These are phyloP conservation scores for Sporothrix curviconia DNA, from an alignment of 2,329 filamentous ascomycete genomes.

Conservation along the genomic window DNA sequence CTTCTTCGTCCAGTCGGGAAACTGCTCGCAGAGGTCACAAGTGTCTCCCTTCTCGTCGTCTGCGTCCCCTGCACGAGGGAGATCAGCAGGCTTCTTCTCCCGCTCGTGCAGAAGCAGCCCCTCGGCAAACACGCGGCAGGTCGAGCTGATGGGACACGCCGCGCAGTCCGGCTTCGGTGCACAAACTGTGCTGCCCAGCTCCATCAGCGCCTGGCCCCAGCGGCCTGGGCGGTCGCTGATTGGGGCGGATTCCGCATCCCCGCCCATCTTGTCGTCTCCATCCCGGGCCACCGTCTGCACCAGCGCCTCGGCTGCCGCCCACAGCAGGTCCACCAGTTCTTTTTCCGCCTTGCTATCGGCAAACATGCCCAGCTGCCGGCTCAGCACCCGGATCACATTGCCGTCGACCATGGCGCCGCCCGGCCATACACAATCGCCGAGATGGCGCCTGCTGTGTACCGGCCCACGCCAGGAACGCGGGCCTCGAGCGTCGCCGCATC, in stretches of 20 bases:
- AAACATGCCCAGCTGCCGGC: constrained; percentile 51
- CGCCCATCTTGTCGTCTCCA: constrained; percentile 16
- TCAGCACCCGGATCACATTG: constrained; percentile 56
- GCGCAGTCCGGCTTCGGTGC: constrained; percentile 52
- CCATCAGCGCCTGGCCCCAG: constrained; percentile 62
- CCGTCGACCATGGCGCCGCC: constrained; percentile 56
- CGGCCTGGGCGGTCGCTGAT: constrained; percentile 47
- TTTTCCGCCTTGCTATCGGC: constrained; percentile 53
- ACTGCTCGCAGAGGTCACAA: constrained; percentile 42
- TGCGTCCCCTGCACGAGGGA: background rate
- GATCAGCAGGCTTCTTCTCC: background rate
- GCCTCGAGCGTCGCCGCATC: constrained; percentile 39
- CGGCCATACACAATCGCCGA: constrained; percentile 56
- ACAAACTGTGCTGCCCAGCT: constrained; percentile 57
- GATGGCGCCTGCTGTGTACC: constrained; percentile 58
- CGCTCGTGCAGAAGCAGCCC: constrained; percentile 29
- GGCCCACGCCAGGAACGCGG: constrained; percentile 52
- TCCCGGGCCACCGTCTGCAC: constrained; percentile 45
- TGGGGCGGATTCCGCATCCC: constrained; percentile 18
- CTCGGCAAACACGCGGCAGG: constrained; percentile 46
- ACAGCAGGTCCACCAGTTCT: constrained; percentile 45
- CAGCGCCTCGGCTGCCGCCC: constrained; percentile 51
- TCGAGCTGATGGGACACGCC: constrained; percentile 43
- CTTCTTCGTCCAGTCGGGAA: constrained; percentile 31
- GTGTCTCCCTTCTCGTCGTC: constrained; percentile 42